These are phyloP conservation scores for Pythium rishiriense DNA, from an alignment of 352 stramenopile species.

Conservation along the genomic window DNA sequence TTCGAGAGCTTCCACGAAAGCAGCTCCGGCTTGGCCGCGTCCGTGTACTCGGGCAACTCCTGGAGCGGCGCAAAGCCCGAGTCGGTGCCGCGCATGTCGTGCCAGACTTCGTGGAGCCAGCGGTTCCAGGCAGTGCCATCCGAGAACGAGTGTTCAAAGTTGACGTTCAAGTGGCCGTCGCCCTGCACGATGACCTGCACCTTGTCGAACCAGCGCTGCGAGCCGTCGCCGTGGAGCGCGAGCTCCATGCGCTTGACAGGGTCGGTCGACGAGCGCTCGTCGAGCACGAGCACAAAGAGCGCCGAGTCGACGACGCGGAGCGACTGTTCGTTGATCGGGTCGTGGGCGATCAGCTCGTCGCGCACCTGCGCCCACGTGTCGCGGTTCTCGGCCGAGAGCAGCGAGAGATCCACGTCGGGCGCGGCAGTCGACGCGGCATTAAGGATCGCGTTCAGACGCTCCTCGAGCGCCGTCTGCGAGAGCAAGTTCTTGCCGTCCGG, in stretches of 20 bases:
- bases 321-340: conserved; percentile 72
- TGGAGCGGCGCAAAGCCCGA: conserved; percentile 71
- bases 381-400: conserved; percentile 81
- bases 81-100: conserved; percentile 83
- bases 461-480: conserved; percentile 66
- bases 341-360: conserved; percentile 60
- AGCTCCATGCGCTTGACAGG: conserved; percentile 77
- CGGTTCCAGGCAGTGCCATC: conserved; percentile 93
- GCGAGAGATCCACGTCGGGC: conserved; percentile 65
- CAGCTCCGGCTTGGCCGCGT: conserved; percentile 45
- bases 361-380: conserved; percentile 86
- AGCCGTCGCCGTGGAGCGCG: conserved; percentile 82
- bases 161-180: conserved; percentile 88
- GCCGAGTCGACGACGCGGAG: conserved; percentile 86
- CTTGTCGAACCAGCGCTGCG: conserved; percentile 94
- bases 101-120: conserved; percentile 91
- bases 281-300: conserved; percentile 88
- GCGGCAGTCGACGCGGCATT: conserved; percentile 45
- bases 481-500: conserved; percentile 80
- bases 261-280: conserved; percentile 65
- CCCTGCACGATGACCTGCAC: conserved; percentile 85
- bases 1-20: conserved; percentile 79
- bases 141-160: conserved; percentile 95
- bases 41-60: conserved; percentile 59
- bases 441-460: conserved; percentile 65